phyloP scores from a whole-genome alignment of 106 monocot genomes.

The Agapanthus africanus region DNA sequence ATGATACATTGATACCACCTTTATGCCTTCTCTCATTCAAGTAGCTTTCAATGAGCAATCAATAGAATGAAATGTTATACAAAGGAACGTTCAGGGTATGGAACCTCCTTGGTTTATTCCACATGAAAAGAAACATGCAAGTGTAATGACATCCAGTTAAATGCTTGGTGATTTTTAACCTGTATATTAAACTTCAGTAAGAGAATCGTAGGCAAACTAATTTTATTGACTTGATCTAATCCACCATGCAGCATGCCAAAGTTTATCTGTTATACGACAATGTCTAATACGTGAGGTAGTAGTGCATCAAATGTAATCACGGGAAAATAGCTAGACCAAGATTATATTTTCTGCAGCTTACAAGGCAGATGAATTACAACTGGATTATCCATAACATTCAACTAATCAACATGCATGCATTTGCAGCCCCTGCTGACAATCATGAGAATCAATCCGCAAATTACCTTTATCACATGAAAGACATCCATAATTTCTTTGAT shows the following conservation, averaged over 20 bases:
- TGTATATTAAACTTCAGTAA: not conserved
- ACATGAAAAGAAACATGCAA: not conserved
- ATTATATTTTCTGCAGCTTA: not conserved
- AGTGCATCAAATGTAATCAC: not conserved
- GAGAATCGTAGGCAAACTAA: not conserved
- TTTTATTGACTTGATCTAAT: not conserved
- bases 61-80: not conserved
- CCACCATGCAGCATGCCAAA: not conserved
- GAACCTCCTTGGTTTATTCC: not conserved
- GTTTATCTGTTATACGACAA: not conserved
- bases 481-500: slow-evolving; percentile 8
- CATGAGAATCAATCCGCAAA: not conserved
- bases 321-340: not conserved
- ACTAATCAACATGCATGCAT: not conserved
- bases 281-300: not conserved
- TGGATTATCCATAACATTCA: not conserved
- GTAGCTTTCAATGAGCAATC: not conserved
- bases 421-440: not conserved
- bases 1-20: not conserved
- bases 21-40: not conserved
- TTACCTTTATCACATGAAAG: not conserved
- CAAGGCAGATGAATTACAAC: not conserved
- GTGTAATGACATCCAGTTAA: not conserved
- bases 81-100: not conserved
- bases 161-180: not conserved